These are phyloP conservation scores for Cryptomeria japonica DNA, from an alignment of 75 land plant species.

Conservation along the genomic window DNA sequence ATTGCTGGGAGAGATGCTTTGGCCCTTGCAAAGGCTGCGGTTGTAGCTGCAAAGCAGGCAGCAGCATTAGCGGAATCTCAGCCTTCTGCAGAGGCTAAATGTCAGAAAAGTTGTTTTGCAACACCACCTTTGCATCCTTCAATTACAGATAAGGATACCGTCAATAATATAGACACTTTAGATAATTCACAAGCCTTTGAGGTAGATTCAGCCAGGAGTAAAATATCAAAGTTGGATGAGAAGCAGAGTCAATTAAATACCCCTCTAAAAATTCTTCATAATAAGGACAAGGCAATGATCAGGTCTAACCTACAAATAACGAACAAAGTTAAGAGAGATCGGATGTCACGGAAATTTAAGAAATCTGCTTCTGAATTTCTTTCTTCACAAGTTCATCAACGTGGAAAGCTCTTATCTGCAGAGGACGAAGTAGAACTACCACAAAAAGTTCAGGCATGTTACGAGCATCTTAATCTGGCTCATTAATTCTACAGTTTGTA, in stretches of 20 bases:
- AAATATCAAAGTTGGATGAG: background rate
- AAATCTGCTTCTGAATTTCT: background rate
- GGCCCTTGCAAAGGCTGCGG: background rate
- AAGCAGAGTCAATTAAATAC: background rate
- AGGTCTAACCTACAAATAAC: background rate
- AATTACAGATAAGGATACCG: background rate
- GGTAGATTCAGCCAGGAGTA: background rate
- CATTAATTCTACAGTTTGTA: background rate
- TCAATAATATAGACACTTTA: background rate
- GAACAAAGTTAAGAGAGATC: background rate
- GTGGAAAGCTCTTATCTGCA: slow-evolving; percentile 43
- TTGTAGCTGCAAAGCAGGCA: background rate
- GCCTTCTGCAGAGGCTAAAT: background rate
- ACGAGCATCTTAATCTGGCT: background rate
- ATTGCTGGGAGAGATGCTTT: background rate
- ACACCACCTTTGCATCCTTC: background rate
- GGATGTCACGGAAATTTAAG: slow-evolving; percentile 1
- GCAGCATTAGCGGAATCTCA: background rate
- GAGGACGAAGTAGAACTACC: slow-evolving; percentile 51
- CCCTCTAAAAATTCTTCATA: background rate
- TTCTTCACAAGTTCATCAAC: background rate
- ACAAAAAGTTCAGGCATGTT: slow-evolving; percentile 40
- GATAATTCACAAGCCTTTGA: background rate
- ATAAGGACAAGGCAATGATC: background rate
- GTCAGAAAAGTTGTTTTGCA: background rate